Base-by-base conservation (phyloP, 2,329 filamentous ascomycete genomes). In the Fusarium burgessii region DNA sequence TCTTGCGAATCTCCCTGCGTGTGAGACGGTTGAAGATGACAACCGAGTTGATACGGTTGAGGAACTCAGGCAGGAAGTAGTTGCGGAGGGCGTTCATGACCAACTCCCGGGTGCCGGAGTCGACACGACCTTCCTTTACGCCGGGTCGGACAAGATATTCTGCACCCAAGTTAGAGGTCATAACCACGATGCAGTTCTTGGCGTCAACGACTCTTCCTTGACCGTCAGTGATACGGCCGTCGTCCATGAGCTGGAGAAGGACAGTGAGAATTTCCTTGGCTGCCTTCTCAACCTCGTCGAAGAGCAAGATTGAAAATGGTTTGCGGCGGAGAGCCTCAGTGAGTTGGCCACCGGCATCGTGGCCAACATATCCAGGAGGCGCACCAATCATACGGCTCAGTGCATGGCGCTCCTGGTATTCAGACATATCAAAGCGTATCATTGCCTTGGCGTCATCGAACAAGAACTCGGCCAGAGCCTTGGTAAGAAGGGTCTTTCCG, bases 351-450 rank as follows among this genome's bases (percentile, higher is more conserved):
- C 96, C 96, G 35, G 96, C 90, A 78, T 99, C 96, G 79, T 99
- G 95, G 18, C 96, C 96, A 65, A 99, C 95, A 74, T 99, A 99
- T 71, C 96, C 96, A 7, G 96, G 96, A 23, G 96, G 96, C 23
- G 96, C 95, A 79, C 96, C 96, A 75, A 99, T 99, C 94, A 99
- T 98, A 66, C 96, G 91, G 80, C 94, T 97, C 17, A 99, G 89
- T 1, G 95, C 92, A 80, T 99, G 96, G 8, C 95, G 92, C 82
- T 99, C 96, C 82, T 99, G 97, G 82, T 99, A 99, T 82, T 99
- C 96, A 8, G 95, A 98, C 96, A 99, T 99, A 80, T 99, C 96
- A 84, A 99, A 97, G 41, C 96, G 92, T 76, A 99, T 97, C 96
- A 99, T 98, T 36, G 95, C 87, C 85, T 98, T 98, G 29, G 95